These are phyloP conservation scores for Trematosphaeria pertusa DNA, from an alignment of 2,329 filamentous ascomycete species.

Conservation along the genomic window DNA sequence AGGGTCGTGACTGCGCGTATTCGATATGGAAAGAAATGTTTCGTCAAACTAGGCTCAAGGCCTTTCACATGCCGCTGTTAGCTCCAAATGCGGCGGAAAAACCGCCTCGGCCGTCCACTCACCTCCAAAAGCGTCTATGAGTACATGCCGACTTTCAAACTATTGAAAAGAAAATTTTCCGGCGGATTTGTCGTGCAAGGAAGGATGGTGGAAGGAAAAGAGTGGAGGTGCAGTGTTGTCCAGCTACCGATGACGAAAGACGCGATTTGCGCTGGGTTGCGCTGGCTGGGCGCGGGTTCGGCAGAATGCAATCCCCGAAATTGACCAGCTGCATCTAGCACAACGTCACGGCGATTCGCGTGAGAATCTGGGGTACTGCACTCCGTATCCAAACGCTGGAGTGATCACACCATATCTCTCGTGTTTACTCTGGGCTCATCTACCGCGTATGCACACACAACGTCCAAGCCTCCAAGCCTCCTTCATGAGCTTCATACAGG, in stretches of 20 bases:
- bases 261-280: slow-evolving; percentile 8
- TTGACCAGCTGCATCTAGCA: too few species aligned
- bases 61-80: slow-evolving; percentile 21
- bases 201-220: slow-evolving; percentile 8
- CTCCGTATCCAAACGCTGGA: too few species aligned
- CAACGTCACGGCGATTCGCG: too few species aligned
- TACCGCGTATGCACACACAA: too few species aligned
- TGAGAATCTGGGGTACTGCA: too few species aligned
- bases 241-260: slow-evolving; percentile 12
- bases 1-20: neutral
- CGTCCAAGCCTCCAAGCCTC: neutral
- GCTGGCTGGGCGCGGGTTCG: slow-evolving; percentile 1
- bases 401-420: too few species aligned
- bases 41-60: slow-evolving; percentile 6
- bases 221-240: slow-evolving; percentile 5
- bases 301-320: slow-evolving; percentile 5
- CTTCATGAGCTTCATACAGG: neutral
- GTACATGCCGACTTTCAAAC: slow-evolving; percentile 8
- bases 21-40: neutral
- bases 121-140: slow-evolving; percentile 10
- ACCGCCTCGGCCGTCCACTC: neutral
- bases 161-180: slow-evolving; percentile 15
- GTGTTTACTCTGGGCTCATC: too few species aligned
- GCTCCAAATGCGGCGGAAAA: slow-evolving; percentile 14
- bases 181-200: slow-evolving; percentile 7